phyloP scores from a whole-genome alignment of 129 eudicot species.

The Erigeron canadensis region DNA sequence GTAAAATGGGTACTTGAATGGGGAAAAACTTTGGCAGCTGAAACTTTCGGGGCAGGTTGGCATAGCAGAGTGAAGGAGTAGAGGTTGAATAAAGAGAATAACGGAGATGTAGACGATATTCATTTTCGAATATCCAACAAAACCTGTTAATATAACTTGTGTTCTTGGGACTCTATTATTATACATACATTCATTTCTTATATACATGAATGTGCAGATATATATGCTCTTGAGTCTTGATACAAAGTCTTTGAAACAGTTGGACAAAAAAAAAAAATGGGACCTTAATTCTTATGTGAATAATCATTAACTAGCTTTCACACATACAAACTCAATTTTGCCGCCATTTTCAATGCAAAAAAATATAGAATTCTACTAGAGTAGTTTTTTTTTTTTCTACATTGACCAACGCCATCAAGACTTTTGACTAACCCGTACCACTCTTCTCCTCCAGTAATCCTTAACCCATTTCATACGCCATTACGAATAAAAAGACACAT shows the following conservation, averaged over 20 bases:
- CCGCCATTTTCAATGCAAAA: neutral
- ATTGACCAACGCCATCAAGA: constrained; percentile 20
- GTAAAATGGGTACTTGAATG: constrained; percentile 23
- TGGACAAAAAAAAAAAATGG: neutral
- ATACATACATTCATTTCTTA: neutral
- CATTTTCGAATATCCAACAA: constrained; percentile 20
- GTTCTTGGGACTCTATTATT: neutral
- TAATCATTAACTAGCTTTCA: neutral
- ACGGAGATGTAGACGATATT: neutral
- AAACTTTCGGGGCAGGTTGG: constrained; percentile 26
- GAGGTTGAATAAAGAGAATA: constrained; percentile 12
- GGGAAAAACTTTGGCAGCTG: constrained; percentile 14
- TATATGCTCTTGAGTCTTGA: neutral
- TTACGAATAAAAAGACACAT: neutral
- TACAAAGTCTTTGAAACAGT: neutral
- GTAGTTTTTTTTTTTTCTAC: neutral
- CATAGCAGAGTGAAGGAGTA: constrained; percentile 12
- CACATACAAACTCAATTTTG: constrained; percentile 8
- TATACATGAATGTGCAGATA: neutral
- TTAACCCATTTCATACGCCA: constrained; percentile 25
- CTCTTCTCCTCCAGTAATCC: constrained; percentile 12
- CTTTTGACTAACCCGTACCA: constrained; percentile 13
- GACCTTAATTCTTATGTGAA: constrained; percentile 2
- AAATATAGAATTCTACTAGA: neutral
- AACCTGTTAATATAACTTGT: neutral